Evolutionary conservation across 169 alveolate species (phyloP).

Genomic region (Hepatocystis sp.): DNA sequence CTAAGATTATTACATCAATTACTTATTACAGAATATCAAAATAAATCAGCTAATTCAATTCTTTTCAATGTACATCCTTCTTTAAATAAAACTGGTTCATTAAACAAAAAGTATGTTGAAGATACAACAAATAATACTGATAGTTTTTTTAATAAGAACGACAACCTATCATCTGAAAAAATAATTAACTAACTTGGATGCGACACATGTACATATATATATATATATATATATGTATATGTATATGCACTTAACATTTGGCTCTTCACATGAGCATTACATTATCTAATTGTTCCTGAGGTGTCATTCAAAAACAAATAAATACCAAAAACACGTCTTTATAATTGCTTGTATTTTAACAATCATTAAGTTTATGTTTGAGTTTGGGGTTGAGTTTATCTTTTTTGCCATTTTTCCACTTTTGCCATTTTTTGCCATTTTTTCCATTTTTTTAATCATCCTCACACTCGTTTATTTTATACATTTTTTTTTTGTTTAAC

Average conservation of each 20-base stretch:
- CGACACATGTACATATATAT: background rate
- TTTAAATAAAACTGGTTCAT: background rate
- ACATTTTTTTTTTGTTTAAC: slow-evolving; percentile 19
- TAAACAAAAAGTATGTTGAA: slow-evolving; percentile 22
- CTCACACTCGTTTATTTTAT: background rate
- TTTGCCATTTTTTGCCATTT: background rate
- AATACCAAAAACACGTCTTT: too few species aligned
- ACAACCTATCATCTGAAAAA: background rate
- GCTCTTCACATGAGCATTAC: too few species aligned
- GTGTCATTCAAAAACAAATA: too few species aligned
- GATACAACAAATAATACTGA: slow-evolving; percentile 7
- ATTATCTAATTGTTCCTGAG: too few species aligned
- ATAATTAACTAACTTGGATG: background rate
- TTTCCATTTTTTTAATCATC: slow-evolving; percentile 1
- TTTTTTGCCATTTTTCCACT: background rate
- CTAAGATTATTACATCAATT: slow-evolving; percentile 45
- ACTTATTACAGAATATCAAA: slow-evolving; percentile 44
- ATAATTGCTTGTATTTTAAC: too few species aligned
- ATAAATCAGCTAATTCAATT: slow-evolving; percentile 51
- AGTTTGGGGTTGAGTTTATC: too few species aligned
- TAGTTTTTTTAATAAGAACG: background rate
- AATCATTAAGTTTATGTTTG: too few species aligned
- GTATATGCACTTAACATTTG: too few species aligned
- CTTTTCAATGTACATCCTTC: slow-evolving; percentile 22
- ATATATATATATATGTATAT: too few species aligned